These are phyloP conservation scores for Botryococcus braunii DNA, from an alignment of 163 green algal species.

Conservation along the genomic window DNA sequence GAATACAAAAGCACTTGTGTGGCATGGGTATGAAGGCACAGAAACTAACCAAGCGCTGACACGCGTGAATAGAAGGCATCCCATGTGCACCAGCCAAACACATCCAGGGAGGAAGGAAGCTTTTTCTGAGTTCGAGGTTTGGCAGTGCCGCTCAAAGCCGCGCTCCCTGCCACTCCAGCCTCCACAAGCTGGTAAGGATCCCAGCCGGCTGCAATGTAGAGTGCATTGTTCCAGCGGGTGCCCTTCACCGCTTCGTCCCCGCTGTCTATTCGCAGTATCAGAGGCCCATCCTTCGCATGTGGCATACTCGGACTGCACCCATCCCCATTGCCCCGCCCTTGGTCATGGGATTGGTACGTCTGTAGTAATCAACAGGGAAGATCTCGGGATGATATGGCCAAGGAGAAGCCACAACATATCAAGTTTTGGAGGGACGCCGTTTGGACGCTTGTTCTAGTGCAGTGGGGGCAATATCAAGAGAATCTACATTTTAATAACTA, in stretches of 20 bases:
- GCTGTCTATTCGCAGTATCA: conserved; percentile 63
- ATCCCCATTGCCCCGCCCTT: no score
- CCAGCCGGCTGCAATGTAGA: conserved; percentile 45
- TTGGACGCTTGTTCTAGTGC: no score
- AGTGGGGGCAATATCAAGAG: no score
- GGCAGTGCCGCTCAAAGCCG: conserved; percentile 46
- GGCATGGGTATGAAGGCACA: neutral
- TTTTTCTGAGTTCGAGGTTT: conserved; percentile 48
- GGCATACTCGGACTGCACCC: no score
- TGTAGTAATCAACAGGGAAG: no score
- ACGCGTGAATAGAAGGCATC: conserved; percentile 94
- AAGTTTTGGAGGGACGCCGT: no score
- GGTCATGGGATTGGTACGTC: no score
- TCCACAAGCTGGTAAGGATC: conserved; percentile 62
- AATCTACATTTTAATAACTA: no score
- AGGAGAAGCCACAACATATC: no score
- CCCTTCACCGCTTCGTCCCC: conserved; percentile 42
- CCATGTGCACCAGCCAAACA: conserved; percentile 97
- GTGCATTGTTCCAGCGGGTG: conserved; percentile 22
- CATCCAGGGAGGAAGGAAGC: conserved; percentile 71
- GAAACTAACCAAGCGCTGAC: conserved; percentile 23
- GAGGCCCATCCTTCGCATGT: no score
- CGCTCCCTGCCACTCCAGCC: conserved; percentile 50
- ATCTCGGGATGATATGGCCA: no score
- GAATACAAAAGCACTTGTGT: neutral